These are phyloP conservation scores for Fusarium piperis DNA, from an alignment of 2,329 filamentous ascomycete species.

Conservation along the genomic window DNA sequence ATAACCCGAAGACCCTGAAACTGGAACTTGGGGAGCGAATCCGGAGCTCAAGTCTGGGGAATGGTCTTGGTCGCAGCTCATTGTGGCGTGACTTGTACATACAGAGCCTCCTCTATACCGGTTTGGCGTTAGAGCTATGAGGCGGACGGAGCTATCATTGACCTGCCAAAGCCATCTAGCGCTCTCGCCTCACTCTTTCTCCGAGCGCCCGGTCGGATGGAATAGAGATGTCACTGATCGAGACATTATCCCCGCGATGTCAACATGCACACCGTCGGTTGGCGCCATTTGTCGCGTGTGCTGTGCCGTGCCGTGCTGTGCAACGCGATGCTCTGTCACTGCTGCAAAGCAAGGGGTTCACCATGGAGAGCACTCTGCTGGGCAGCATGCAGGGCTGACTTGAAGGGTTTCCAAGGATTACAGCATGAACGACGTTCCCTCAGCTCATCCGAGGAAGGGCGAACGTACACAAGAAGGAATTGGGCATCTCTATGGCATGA, in stretches of 20 bases:
- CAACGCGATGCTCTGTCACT: background rate
- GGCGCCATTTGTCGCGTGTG: background rate
- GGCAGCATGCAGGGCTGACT: background rate
- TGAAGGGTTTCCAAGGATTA: background rate
- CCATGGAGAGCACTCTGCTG: background rate
- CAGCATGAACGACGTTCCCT: background rate
- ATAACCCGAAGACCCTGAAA: background rate
- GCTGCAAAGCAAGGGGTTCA: background rate
- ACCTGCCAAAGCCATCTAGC: slow-evolving; percentile 4
- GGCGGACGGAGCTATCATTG: slow-evolving; percentile 1
- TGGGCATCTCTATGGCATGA: background rate
- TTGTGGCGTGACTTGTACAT: slow-evolving; percentile 15
- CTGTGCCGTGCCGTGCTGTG: background rate
- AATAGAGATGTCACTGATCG: background rate
- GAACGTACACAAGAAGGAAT: background rate
- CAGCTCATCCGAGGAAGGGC: background rate
- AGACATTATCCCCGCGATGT: background rate
- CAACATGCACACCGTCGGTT: background rate
- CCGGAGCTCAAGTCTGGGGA: background rate
- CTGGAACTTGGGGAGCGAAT: background rate
- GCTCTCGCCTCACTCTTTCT: slow-evolving; percentile 21
- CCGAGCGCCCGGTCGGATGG: slow-evolving; percentile 12
- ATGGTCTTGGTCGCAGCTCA: background rate
- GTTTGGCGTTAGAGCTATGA: slow-evolving; percentile 20
- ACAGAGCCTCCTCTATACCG: slow-evolving; percentile 31